These are phyloP conservation scores for Sarocladiaceae sp. DNA, from an alignment of 2,329 filamentous ascomycete species.

Conservation along the genomic window DNA sequence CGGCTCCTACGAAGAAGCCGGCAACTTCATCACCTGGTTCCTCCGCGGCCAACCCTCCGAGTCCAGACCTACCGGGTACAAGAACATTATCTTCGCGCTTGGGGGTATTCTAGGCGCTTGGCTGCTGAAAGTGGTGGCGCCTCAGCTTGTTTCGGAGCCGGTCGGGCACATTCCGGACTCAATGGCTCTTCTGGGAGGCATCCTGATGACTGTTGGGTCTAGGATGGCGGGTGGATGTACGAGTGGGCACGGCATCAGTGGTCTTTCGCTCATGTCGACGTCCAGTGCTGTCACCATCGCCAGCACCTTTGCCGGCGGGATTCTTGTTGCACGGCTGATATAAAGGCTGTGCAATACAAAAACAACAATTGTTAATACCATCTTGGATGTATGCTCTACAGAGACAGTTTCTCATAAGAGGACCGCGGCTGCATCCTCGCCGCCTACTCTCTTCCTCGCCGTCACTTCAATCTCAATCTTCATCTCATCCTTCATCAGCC, in stretches of 20 bases:
- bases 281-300: slow-evolving; percentile 57
- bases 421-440: neutral
- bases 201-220: slow-evolving; percentile 52
- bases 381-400: neutral
- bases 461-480: slow-evolving; percentile 39
- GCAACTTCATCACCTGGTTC: slow-evolving; percentile 43
- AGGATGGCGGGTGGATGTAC: slow-evolving; percentile 61
- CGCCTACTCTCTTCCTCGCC: slow-evolving; percentile 23
- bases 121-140: slow-evolving; percentile 25
- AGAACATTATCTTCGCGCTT: slow-evolving; percentile 43
- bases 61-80: slow-evolving; percentile 27
- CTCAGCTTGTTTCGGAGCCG: slow-evolving; percentile 21
- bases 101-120: slow-evolving; percentile 45
- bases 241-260: slow-evolving; percentile 63
- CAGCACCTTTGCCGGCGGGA: slow-evolving; percentile 49
- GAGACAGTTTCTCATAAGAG: slow-evolving; percentile 15
- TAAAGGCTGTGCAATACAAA: neutral
- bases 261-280: slow-evolving; percentile 54
- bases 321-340: slow-evolving; percentile 10
- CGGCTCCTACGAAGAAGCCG: slow-evolving; percentile 54
- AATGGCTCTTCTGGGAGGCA: slow-evolving; percentile 46
- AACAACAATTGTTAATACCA: slow-evolving; percentile 15
- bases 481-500: slow-evolving; percentile 43
- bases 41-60: slow-evolving; percentile 14
- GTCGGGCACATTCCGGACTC: slow-evolving; percentile 26